Percentiles rank a stretch among this genome's conserved stretches.
phyloP scores from a whole-genome alignment of 73 alveolate genomes.

The Effrenium voratum region DNA sequence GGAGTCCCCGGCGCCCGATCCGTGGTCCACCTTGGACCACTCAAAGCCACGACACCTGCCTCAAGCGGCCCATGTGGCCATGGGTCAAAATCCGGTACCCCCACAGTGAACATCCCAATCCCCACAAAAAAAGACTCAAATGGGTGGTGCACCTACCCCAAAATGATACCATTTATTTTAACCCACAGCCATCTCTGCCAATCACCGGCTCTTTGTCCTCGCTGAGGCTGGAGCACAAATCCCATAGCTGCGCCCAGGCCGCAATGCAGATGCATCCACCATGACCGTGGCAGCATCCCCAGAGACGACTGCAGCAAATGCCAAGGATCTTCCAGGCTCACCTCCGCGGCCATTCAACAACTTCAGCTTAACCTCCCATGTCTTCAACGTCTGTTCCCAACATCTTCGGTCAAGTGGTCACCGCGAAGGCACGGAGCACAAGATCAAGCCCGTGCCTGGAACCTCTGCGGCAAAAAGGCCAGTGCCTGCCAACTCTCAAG shows the following conservation, averaged over 20 bases:
- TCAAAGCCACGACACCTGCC: background rate
- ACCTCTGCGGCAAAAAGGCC: slow-evolving; percentile 24
- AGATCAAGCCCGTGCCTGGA: slow-evolving; percentile 1
- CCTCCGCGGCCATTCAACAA: background rate
- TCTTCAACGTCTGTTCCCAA: too few species aligned
- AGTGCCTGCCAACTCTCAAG: too few species aligned
- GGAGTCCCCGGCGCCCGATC: slow-evolving; percentile 20
- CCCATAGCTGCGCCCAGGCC: slow-evolving; percentile 37
- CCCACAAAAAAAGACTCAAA: too few species aligned
- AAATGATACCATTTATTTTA: background rate
- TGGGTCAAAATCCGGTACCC: too few species aligned
- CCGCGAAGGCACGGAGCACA: too few species aligned
- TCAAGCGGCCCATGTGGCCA: background rate
- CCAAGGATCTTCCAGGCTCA: slow-evolving; percentile 4
- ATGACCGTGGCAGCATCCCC: slow-evolving; percentile 11
- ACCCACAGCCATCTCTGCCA: background rate
- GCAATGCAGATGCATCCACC: background rate
- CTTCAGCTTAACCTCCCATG: background rate
- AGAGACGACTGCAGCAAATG: background rate
- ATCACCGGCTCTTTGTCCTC: background rate
- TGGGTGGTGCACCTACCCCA: too few species aligned
- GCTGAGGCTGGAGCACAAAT: background rate
- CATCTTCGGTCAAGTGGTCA: background rate
- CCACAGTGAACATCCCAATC: too few species aligned
- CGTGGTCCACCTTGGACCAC: slow-evolving; percentile 35